A percentile compares a stretch with the other conserved stretches of the same genome.
Evolutionary conservation across 345 rosid genomes (phyloP).

Genomic region (Melastoma malabathricum): DNA sequence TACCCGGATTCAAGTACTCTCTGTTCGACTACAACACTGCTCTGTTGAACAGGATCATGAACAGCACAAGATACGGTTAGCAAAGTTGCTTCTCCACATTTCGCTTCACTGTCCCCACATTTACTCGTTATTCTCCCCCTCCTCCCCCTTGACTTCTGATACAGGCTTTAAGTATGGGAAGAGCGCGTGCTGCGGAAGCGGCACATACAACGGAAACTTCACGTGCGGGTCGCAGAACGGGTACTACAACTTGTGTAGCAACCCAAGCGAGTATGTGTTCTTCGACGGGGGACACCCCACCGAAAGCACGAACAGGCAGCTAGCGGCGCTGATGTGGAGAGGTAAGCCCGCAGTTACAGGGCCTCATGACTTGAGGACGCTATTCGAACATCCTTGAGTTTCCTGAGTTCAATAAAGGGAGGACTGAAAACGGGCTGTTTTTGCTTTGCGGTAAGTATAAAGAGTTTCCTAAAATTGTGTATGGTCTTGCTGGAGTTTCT

Average conservation of each 20-base stretch:
- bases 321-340: constrained; percentile 5
- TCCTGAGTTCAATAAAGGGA: too few relatives aligned
- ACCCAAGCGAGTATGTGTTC: constrained; percentile 7
- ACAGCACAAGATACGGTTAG: constrained; percentile 5
- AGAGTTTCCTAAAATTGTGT: too few relatives aligned
- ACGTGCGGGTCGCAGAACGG: constrained; percentile 3
- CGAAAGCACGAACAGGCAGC: constrained; percentile 5
- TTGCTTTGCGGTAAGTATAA: too few relatives aligned
- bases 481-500: too few relatives aligned
- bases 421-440: too few relatives aligned
- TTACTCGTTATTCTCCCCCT: neutral
- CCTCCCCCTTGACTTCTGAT: neutral
- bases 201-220: constrained; percentile 4
- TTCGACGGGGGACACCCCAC: constrained; percentile 10
- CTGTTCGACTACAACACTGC: constrained; percentile 12
- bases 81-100: neutral
- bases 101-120: neutral
- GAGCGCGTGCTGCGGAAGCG: constrained; percentile 12
- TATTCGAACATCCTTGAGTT: neutral
- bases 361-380: constrained; percentile 5
- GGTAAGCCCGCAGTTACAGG: neutral
- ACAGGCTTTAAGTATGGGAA: constrained; percentile 6
- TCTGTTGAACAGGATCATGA: constrained; percentile 4
- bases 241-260: constrained; percentile 1
- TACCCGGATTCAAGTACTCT: constrained; percentile 13